A percentile compares a stretch with the other conserved stretches of the same genome.
These are phyloP conservation scores for Cercophora scortea DNA, from an alignment of 495 filamentous ascomycete genomes.

Conservation along the genomic window DNA sequence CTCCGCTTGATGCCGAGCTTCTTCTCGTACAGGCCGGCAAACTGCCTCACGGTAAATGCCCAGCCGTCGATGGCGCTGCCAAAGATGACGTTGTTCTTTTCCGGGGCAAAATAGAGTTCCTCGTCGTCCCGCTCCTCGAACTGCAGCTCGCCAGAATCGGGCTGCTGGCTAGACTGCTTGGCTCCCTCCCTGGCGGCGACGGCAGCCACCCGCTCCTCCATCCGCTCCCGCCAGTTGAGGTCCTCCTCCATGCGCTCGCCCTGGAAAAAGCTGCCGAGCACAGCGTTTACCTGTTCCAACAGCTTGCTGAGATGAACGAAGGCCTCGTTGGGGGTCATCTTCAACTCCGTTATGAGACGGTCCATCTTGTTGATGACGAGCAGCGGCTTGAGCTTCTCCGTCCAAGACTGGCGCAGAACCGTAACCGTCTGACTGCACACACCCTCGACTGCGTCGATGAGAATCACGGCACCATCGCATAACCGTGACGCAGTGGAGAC, in stretches of 20 bases:
- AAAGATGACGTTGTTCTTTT: slow-evolving; percentile 98
- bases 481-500: slow-evolving; percentile 92
- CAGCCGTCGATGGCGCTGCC: slow-evolving; percentile 95
- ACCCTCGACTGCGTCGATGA: slow-evolving; percentile 97
- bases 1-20: slow-evolving; percentile 91
- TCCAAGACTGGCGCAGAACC: slow-evolving; percentile 90
- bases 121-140: slow-evolving; percentile 95
- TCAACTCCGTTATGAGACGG: slow-evolving; percentile 82
- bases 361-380: slow-evolving; percentile 99
- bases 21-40: slow-evolving; percentile 89
- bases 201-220: slow-evolving; percentile 73
- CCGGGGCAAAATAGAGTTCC: slow-evolving; percentile 94
- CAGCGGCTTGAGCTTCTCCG: slow-evolving; percentile 89
- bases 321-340: slow-evolving; percentile 84
- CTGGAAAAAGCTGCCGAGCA: slow-evolving; percentile 95
- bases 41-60: slow-evolving; percentile 95
- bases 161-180: slow-evolving; percentile 38
- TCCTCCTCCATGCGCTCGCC: slow-evolving; percentile 99
- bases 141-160: slow-evolving; percentile 50
- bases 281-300: slow-evolving; percentile 92
- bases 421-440: slow-evolving; percentile 98
- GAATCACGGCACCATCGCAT: slow-evolving; percentile 88
- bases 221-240: slow-evolving; percentile 86
- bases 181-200: slow-evolving; percentile 38
- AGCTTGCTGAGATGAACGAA: slow-evolving; percentile 85